Evolutionary conservation across 768 basidiomycete species (phyloP).

Genomic region (Holtermanniella nyarrowii): DNA sequence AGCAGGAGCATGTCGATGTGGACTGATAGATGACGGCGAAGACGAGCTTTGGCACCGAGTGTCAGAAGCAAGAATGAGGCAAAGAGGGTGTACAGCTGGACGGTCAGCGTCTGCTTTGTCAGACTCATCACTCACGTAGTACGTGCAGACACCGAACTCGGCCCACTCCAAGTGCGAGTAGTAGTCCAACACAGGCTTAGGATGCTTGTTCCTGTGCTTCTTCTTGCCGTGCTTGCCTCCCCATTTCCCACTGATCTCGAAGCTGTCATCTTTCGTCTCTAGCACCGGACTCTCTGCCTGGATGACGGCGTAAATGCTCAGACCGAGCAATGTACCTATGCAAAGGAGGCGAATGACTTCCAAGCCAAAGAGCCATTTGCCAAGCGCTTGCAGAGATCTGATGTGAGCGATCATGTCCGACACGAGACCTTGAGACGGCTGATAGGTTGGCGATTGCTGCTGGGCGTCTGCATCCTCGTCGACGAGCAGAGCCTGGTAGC

Average conservation of each 20-base stretch:
- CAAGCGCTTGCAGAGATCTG: constrained; percentile 45
- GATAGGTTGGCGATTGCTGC: constrained; percentile 10
- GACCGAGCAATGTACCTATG: constrained; percentile 46
- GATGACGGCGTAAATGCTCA: constrained; percentile 47
- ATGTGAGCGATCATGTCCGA: constrained; percentile 45
- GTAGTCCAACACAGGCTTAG: constrained; percentile 27
- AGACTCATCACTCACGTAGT: constrained; percentile 36
- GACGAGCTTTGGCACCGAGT: constrained; percentile 40
- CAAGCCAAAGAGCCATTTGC: constrained; percentile 45
- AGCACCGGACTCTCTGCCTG: constrained; percentile 35
- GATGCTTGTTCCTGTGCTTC: constrained; percentile 37
- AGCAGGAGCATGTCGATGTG: constrained; percentile 50
- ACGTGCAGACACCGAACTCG: constrained; percentile 37
- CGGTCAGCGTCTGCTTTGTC: neutral
- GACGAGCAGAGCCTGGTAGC: constrained; percentile 17
- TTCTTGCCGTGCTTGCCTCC: constrained; percentile 19
- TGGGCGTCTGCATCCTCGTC: constrained; percentile 19
- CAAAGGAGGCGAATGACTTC: constrained; percentile 47
- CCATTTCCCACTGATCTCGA: constrained; percentile 10
- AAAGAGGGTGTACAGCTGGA: constrained; percentile 46
- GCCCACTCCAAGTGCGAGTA: constrained; percentile 31
- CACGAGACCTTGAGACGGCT: constrained; percentile 33
- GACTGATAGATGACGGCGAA: constrained; percentile 42
- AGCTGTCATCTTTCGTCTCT: neutral
- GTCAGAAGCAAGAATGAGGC: constrained; percentile 45